Base-by-base conservation (phyloP, 768 basidiomycete genomes). In the Auricularia cornea region DNA sequence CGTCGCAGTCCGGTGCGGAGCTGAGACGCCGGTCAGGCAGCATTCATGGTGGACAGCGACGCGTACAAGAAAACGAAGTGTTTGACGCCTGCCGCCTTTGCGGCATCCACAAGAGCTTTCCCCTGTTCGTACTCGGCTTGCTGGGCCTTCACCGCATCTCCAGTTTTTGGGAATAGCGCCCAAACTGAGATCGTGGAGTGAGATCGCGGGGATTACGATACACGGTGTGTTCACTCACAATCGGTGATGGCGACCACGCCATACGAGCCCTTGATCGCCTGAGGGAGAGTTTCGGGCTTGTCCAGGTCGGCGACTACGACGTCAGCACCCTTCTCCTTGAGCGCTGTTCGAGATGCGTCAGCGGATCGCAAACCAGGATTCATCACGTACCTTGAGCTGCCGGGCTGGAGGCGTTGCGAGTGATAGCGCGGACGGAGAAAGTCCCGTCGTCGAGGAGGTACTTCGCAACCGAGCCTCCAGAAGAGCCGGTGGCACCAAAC, bases 401-500 rank as follows among this genome's bases (percentile, higher is more conserved):
- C 14, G 69, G 69, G 0, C 75, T 71, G 38, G 64, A 62, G 8
- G 70, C 63, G 35, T 74, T 63, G 59, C 77, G 73, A 0, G 74
- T 73, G 44, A 78, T 67, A 1, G 72, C 77, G 29, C 74, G 70
- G 0, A 76, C 73, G 32, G 65, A 67, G 66, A 76, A 77, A 12
- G 68, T 72, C 18, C 71, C 73, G 28, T 78, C 76, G 8, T 67
- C 66, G 10, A 78, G 70, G 29, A 78, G 65, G 3, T 68, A 66
- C 12, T 64, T 59, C 11, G 72, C 67, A 6, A 77, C 59, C 23
- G 60, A 65, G 16, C 66, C 65, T 69, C 77, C 77, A 70, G 77
- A 74, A 10, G 62, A 62, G 18, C 77, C 77, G 23, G 76, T 78
- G 2, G 77, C 75, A 32, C 77, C 76, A 20, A 74, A 70, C 29